A percentile compares a stretch with the other conserved stretches of the same genome.
These are phyloP conservation scores for Pyrrhoderma noxium DNA, from an alignment of 1,284 basidiomycete species.

Conservation along the genomic window DNA sequence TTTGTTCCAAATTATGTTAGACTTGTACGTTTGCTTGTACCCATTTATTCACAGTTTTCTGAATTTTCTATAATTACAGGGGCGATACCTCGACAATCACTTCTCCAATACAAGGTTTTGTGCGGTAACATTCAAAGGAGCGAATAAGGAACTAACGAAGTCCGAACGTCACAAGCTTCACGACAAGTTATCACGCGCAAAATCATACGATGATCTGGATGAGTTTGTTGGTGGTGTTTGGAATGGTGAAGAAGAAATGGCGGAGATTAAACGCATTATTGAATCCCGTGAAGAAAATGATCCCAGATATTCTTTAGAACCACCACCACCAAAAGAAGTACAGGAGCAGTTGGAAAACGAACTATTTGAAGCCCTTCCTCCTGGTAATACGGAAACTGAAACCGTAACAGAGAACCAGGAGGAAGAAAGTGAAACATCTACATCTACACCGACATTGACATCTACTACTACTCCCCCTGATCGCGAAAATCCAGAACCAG, in stretches of 20 bases:
- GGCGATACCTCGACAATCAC: conserved; percentile 68
- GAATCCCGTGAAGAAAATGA: conserved; percentile 33
- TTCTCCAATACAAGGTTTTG: conserved; percentile 93
- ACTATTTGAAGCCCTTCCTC: not conserved
- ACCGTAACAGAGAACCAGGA: conserved; percentile 11
- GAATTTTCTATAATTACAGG: conserved; percentile 31
- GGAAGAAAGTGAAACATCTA: conserved; percentile 13
- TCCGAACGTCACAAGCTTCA: conserved; percentile 51
- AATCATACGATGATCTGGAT: conserved; percentile 56
- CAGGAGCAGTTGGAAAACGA: conserved; percentile 8
- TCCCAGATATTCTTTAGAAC: conserved; percentile 10
- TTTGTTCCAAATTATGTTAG: conserved; percentile 75
- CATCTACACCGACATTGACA: not conserved
- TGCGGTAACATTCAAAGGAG: conserved; percentile 68
- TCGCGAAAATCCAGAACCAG: conserved; percentile 35
- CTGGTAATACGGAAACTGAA: not conserved
- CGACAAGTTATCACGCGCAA: conserved; percentile 49
- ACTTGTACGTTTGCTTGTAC: conserved; percentile 42
- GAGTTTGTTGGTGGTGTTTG: conserved; percentile 45
- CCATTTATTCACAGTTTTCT: not conserved
- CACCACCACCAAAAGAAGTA: conserved; percentile 1
- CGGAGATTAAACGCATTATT: conserved; percentile 46
- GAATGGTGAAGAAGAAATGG: conserved; percentile 58
- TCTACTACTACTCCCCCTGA: conserved; percentile 29
- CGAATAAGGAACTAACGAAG: conserved; percentile 48